A percentile compares a stretch with the other conserved stretches of the same genome.
phyloP scores from a whole-genome alignment of 306 rosid genomes.

The Vigna angularis region DNA sequence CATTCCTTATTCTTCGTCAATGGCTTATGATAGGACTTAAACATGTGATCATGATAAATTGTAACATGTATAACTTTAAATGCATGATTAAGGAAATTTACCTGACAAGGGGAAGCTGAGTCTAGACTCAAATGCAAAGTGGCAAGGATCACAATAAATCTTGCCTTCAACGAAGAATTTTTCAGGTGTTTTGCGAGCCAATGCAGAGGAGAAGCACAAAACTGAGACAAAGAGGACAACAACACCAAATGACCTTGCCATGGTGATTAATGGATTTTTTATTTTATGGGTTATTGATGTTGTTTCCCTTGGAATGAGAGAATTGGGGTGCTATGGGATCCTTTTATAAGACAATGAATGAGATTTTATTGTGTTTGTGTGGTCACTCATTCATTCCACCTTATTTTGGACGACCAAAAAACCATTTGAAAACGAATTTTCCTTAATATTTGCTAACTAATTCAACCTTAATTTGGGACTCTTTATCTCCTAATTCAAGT shows the following conservation, averaged over 20 bases:
- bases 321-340: background rate
- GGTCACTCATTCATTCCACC: background rate
- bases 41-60: background rate
- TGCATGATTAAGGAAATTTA: background rate
- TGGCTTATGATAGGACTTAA: too few relatives aligned
- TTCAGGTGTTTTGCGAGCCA: slow-evolving; percentile 3
- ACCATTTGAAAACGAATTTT: too few relatives aligned
- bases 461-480: too few relatives aligned
- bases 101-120: slow-evolving; percentile 50
- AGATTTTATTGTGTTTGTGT: background rate
- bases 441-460: too few relatives aligned
- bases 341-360: slow-evolving; percentile 36
- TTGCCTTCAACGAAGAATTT: slow-evolving; percentile 50
- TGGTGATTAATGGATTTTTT: background rate
- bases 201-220: slow-evolving; percentile 45
- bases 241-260: slow-evolving; percentile 43
- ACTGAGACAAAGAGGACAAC: slow-evolving; percentile 42
- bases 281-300: background rate
- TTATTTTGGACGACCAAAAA: too few relatives aligned
- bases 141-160: slow-evolving; percentile 67
- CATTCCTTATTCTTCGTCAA: too few relatives aligned
- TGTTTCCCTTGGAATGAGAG: slow-evolving; percentile 34
- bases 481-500: too few relatives aligned
- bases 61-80: background rate
- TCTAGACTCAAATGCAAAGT: slow-evolving; percentile 51